Evolutionary conservation across 129 eudicot genomes (phyloP).

Genomic region (Flaveria trinervia): DNA sequence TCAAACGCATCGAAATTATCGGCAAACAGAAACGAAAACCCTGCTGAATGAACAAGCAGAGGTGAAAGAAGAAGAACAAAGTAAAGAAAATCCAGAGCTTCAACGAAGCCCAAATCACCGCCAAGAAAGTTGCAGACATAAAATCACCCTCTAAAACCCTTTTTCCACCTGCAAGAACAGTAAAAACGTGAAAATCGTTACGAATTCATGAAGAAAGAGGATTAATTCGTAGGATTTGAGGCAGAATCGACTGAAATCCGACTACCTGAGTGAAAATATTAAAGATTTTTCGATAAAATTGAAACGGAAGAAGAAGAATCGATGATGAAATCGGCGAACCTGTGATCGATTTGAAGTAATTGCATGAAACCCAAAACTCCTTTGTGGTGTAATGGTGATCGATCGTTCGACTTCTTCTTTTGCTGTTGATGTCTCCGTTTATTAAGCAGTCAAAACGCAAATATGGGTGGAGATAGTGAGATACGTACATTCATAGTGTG

Average conservation of each 20-base stretch:
- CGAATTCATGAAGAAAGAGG: neutral
- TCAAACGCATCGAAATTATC: constrained; percentile 66
- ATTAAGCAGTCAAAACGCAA: constrained; percentile 35
- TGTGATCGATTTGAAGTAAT: neutral
- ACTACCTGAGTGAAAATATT: neutral
- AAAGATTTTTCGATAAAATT: too few relatives aligned
- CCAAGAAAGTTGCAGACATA: constrained; percentile 77
- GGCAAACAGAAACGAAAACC: constrained; percentile 27
- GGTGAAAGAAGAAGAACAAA: constrained; percentile 32
- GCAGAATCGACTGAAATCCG: neutral
- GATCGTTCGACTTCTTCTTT: constrained; percentile 13
- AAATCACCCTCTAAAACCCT: constrained; percentile 35
- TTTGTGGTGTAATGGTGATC: neutral
- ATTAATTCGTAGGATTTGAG: neutral
- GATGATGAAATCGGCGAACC: neutral
- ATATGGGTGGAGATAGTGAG: constrained; percentile 17
- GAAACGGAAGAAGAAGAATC: neutral
- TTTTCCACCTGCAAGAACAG: constrained; percentile 8
- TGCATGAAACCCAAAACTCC: neutral
- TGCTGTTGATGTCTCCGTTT: constrained; percentile 36
- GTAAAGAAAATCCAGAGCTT: constrained; percentile 55
- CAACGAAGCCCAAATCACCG: constrained; percentile 54
- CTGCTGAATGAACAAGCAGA: constrained; percentile 72
- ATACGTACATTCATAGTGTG: neutral
- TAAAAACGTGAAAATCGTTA: neutral